These are phyloP conservation scores for Penicillium fuscoglaucum DNA, from an alignment of 2,329 filamentous ascomycete genomes.

Conservation along the genomic window DNA sequence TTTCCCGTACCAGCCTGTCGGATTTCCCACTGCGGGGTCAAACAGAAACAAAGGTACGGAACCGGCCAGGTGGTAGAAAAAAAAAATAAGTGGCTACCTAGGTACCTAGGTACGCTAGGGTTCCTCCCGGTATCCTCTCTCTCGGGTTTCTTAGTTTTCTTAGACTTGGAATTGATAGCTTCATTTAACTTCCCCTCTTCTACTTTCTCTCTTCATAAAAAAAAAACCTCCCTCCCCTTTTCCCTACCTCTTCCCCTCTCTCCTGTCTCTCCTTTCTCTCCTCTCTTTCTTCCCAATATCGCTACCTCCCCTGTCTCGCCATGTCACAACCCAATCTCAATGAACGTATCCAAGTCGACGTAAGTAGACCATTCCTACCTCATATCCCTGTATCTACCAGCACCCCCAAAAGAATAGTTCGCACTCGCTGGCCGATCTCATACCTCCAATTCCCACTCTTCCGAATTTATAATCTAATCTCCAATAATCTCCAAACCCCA, in stretches of 20 bases:
- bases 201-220: neutral
- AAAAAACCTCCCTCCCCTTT: no score
- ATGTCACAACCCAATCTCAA: conserved; percentile 34
- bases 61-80: neutral
- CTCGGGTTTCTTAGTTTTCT: conserved; percentile 13
- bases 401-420: neutral
- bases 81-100: neutral
- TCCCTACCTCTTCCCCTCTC: neutral
- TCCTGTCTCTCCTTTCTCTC: conserved; percentile 1
- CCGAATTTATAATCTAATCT: neutral
- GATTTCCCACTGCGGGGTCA: conserved; percentile 5
- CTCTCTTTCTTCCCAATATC: neutral
- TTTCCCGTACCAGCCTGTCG: conserved; percentile 3
- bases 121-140: conserved; percentile 18
- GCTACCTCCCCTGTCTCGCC: conserved; percentile 1
- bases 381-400: neutral
- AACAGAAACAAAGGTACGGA: neutral
- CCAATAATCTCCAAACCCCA: neutral
- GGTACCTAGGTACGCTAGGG: neutral
- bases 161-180: conserved; percentile 9
- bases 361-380: conserved; percentile 20
- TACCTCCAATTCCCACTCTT: neutral
- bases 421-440: neutral
- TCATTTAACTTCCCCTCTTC: conserved; percentile 3
- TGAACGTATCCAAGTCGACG: conserved; percentile 38